Conservation (phyloP, 2,329 filamentous ascomycete species). For the Ophiostoma australiae region DNA sequence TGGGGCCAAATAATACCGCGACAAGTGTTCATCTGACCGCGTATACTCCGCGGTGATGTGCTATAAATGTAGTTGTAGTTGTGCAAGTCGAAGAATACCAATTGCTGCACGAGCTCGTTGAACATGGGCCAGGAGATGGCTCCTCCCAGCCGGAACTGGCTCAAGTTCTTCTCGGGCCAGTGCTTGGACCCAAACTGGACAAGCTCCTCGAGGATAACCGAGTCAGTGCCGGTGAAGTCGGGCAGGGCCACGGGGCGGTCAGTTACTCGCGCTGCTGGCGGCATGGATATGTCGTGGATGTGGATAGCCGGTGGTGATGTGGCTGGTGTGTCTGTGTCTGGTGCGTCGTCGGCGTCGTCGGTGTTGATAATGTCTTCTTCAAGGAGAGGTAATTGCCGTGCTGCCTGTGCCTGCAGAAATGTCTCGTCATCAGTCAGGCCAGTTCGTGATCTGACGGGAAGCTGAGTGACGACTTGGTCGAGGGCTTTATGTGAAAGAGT, state of each 20-base stretch:
- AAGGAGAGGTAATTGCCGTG: background rate
- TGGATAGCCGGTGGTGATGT: background rate
- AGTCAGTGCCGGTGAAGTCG: background rate
- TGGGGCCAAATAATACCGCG: background rate
- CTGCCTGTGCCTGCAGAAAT: background rate
- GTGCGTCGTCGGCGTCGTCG: background rate
- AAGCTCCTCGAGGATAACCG: background rate
- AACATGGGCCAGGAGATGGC: background rate
- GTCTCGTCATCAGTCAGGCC: background rate
- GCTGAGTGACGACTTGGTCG: background rate
- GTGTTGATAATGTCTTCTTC: background rate
- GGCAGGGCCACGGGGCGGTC: slow-evolving; percentile 1
- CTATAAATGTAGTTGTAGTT: background rate
- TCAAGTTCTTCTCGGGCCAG: slow-evolving; percentile 10
- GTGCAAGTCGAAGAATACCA: background rate
- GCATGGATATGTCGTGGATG: background rate
- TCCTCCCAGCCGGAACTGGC: background rate
- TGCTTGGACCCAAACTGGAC: background rate
- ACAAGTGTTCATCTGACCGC: too few species aligned
- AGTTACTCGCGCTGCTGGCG: background rate
- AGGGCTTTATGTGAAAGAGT: background rate
- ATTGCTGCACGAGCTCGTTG: slow-evolving; percentile 4
- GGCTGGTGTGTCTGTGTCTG: background rate
- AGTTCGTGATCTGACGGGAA: slow-evolving; percentile 2
- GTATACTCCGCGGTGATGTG: background rate